phyloP scores from a whole-genome alignment of 1,284 basidiomycete genomes.

The Ceratobasidium sp. region DNA sequence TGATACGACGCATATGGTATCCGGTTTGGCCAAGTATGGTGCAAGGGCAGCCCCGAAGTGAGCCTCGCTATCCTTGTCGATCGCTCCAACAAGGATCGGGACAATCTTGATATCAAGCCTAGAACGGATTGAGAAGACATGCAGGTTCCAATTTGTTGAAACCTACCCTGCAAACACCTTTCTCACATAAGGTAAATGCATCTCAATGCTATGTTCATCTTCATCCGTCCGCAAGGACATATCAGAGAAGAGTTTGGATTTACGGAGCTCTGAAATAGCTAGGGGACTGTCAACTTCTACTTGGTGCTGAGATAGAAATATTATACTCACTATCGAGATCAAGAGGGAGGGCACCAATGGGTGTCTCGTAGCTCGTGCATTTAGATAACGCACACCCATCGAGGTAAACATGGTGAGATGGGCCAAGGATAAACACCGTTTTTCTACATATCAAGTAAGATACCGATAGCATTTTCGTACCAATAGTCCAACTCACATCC shows the following conservation, averaged over 20 bases:
- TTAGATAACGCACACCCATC: slow-evolving; percentile 85
- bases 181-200: slow-evolving; percentile 94
- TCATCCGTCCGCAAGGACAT: slow-evolving; percentile 82
- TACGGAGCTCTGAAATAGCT: slow-evolving; percentile 73
- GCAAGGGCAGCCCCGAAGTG: slow-evolving; percentile 78
- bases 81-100: slow-evolving; percentile 91
- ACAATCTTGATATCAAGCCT: slow-evolving; percentile 84
- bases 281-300: background rate
- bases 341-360: slow-evolving; percentile 83
- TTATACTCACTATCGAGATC: slow-evolving; percentile 75
- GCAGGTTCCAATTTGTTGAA: background rate
- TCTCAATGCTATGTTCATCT: slow-evolving; percentile 97
- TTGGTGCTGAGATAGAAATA: background rate
- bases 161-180: slow-evolving; percentile 84
- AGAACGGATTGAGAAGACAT: background rate
- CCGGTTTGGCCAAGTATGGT: slow-evolving; percentile 77
- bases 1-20: slow-evolving; percentile 91
- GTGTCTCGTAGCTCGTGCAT: slow-evolving; percentile 83
- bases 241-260: slow-evolving; percentile 74
- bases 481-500: slow-evolving; percentile 69
- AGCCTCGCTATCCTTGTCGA: slow-evolving; percentile 69
- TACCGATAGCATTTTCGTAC: slow-evolving; percentile 38
- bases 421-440: slow-evolving; percentile 93
- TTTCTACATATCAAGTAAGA: slow-evolving; percentile 64
- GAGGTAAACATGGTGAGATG: slow-evolving; percentile 93